Conservation (phyloP, 179 eudicot genomes). For the Patellifolia procumbens region DNA sequence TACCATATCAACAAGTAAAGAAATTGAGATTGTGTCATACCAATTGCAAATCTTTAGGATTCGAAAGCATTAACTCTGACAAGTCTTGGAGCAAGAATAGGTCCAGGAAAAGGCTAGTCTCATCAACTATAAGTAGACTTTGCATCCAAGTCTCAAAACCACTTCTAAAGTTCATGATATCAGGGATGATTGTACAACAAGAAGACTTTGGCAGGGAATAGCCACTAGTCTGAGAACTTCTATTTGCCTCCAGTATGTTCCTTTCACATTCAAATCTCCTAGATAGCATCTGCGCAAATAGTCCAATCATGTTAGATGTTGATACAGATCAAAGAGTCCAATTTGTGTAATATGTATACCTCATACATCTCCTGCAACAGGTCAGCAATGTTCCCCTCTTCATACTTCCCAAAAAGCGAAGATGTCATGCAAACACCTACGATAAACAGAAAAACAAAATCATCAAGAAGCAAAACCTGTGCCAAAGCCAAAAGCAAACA, state of each 20-base stretch:
- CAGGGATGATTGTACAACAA: constrained; percentile 64
- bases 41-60: constrained; percentile 38
- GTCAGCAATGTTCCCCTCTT: constrained; percentile 36
- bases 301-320: constrained; percentile 7
- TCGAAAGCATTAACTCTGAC: constrained; percentile 45
- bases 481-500: too few relatives aligned
- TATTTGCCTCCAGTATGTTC: constrained; percentile 42
- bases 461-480: too few relatives aligned
- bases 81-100: constrained; percentile 67
- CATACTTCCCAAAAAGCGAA: constrained; percentile 41
- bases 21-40: constrained; percentile 50
- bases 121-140: constrained; percentile 60
- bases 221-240: constrained; percentile 30
- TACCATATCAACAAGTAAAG: too few relatives aligned
- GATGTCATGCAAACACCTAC: constrained; percentile 77
- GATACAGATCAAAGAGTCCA: neutral
- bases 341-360: constrained; percentile 38
- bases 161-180: constrained; percentile 41
- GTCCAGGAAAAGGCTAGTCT: constrained; percentile 64
- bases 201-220: constrained; percentile 31
- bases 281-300: constrained; percentile 53
- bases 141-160: constrained; percentile 69
- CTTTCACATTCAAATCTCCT: constrained; percentile 58
- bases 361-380: constrained; percentile 75
- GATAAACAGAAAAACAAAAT: too few relatives aligned